Evolutionary conservation across 2,329 filamentous ascomycete genomes (phyloP).

Genomic region (Colletotrichum limetticola): DNA sequence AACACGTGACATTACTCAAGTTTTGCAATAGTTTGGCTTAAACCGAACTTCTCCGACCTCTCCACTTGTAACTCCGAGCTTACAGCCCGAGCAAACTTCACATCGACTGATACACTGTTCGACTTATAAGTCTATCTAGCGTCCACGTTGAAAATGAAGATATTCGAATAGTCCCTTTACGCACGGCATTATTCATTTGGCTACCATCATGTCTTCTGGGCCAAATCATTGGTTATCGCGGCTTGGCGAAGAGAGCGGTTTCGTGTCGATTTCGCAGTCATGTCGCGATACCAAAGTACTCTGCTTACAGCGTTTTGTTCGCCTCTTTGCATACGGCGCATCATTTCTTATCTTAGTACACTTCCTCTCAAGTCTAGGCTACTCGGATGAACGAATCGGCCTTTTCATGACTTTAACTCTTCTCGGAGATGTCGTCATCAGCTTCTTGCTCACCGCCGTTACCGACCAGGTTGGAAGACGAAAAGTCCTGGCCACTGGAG

Average conservation of each 20-base stretch:
- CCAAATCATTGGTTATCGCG: constrained; percentile 14
- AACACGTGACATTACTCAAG: background rate
- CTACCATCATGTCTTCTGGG: constrained; percentile 15
- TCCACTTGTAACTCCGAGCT: constrained; percentile 30
- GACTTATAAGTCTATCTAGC: constrained; percentile 10
- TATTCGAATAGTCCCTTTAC: background rate
- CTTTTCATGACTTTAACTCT: constrained; percentile 75
- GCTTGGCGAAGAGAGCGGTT: constrained; percentile 52
- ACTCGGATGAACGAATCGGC: constrained; percentile 64
- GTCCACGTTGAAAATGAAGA: background rate
- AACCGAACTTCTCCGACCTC: constrained; percentile 19
- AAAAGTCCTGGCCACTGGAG: constrained; percentile 63
- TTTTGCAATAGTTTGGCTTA: background rate
- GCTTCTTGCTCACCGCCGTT: constrained; percentile 67
- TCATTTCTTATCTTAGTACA: constrained; percentile 67
- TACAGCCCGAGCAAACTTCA: background rate
- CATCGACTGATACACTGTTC: background rate
- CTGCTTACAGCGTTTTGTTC: constrained; percentile 67
- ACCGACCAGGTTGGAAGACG: constrained; percentile 68
- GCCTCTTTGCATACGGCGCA: constrained; percentile 71
- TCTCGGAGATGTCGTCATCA: constrained; percentile 68
- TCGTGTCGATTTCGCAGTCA: constrained; percentile 54
- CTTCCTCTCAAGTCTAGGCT: constrained; percentile 61
- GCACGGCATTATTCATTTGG: too few species aligned
- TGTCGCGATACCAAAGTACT: constrained; percentile 66